Conservation (phyloP, 169 alveolate species). For the Eimeria praecox region DNA sequence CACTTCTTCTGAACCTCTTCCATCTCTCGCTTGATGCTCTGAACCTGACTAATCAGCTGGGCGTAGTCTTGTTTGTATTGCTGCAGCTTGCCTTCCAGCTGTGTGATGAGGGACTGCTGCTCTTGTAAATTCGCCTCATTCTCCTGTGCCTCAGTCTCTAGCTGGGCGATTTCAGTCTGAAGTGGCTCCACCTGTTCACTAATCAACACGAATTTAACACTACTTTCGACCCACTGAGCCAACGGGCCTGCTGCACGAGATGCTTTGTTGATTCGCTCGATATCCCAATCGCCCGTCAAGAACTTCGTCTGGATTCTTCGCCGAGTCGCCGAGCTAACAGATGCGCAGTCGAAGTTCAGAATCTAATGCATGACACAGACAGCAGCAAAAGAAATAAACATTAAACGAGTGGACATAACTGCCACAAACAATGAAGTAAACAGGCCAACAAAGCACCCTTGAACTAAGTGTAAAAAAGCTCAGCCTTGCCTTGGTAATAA, state of each 20-base stretch:
- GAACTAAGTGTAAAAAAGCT: slow-evolving; percentile 82
- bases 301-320: slow-evolving; percentile 89
- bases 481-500: slow-evolving; percentile 93
- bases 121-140: slow-evolving; percentile 92
- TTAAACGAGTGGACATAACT: background rate
- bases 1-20: slow-evolving; percentile 95
- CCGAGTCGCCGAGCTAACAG: slow-evolving; percentile 83
- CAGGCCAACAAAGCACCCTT: background rate
- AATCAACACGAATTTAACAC: slow-evolving; percentile 93
- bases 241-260: slow-evolving; percentile 99
- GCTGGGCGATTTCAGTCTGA: slow-evolving; percentile 94
- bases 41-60: slow-evolving; percentile 95
- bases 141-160: slow-evolving; percentile 92
- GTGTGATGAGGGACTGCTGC: slow-evolving; percentile 87
- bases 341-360: slow-evolving; percentile 80
- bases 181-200: slow-evolving; percentile 96
- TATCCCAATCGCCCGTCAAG: slow-evolving; percentile 95
- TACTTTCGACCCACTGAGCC: slow-evolving; percentile 96
- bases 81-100: slow-evolving; percentile 88
- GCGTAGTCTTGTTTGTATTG: slow-evolving; percentile 97
- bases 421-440: background rate
- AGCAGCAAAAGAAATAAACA: background rate
- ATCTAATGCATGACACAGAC: slow-evolving; percentile 12
- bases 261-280: slow-evolving; percentile 95
- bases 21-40: slow-evolving; percentile 95